Percentiles rank a stretch among this genome's conserved stretches.
Conservation (phyloP, 208 protist genomes). For the Leishmania aethiopica region DNA sequence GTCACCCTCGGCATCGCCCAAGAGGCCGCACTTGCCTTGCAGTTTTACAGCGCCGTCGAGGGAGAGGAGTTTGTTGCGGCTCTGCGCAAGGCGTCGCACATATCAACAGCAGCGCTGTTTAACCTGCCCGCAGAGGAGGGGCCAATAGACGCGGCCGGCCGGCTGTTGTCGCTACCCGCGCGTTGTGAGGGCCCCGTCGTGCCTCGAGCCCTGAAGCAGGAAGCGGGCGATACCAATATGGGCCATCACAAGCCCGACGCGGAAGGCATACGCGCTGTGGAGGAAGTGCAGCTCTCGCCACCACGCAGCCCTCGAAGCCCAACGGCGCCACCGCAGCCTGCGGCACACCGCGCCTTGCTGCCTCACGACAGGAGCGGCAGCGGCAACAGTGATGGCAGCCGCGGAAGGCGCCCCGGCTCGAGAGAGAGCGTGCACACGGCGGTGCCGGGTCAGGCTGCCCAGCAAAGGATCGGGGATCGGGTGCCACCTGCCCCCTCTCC, state of each 20-base stretch:
- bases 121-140: slow-evolving; percentile 13
- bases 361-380: not conserved
- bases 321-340: not conserved
- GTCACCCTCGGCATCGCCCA: slow-evolving; percentile 28
- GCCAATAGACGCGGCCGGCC: slow-evolving; percentile 13
- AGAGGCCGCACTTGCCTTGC: slow-evolving; percentile 36
- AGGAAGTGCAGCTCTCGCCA: not conserved
- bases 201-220: slow-evolving; percentile 20
- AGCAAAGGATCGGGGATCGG: not conserved
- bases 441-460: not conserved
- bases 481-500: not conserved
- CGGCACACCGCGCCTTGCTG: not conserved
- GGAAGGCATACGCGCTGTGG: not conserved
- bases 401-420: not conserved
- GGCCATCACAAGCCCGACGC: not conserved
- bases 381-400: not conserved
- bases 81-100: slow-evolving; percentile 12
- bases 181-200: slow-evolving; percentile 7
- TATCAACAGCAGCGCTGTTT: slow-evolving; percentile 14
- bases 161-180: slow-evolving; percentile 7
- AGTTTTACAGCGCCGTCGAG: slow-evolving; percentile 24
- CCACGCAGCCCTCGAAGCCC: not conserved
- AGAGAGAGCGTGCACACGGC: slow-evolving; percentile 4
- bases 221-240: not conserved
- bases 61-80: slow-evolving; percentile 25